These are phyloP conservation scores for Hypomyces rosellus DNA, from an alignment of 2,329 filamentous ascomycete species.

Conservation along the genomic window DNA sequence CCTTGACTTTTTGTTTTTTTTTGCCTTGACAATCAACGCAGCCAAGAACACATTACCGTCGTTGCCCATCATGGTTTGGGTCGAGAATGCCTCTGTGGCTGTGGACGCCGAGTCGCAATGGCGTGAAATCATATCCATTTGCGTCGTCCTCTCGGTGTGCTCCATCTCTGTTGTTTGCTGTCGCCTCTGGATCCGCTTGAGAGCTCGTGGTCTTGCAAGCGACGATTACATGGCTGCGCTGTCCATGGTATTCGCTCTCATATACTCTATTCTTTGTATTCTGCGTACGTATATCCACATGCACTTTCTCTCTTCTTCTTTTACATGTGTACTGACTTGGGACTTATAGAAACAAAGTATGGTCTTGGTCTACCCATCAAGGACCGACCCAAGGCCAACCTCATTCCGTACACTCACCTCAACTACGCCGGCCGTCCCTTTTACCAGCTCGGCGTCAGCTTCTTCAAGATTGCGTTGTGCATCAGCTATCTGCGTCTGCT, in stretches of 20 bases:
- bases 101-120: slow-evolving; percentile 43
- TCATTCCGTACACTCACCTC: slow-evolving; percentile 40
- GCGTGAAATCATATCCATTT: slow-evolving; percentile 42
- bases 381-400: slow-evolving; percentile 36
- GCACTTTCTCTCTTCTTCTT: background rate
- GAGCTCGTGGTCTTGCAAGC: slow-evolving; percentile 36
- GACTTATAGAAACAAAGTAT: slow-evolving; percentile 42
- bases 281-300: slow-evolving; percentile 31
- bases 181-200: slow-evolving; percentile 37
- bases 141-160: slow-evolving; percentile 36
- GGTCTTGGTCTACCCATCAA: slow-evolving; percentile 43
- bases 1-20: background rate
- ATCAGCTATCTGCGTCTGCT: slow-evolving; percentile 48
- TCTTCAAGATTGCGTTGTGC: slow-evolving; percentile 49
- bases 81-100: slow-evolving; percentile 41
- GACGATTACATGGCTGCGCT: slow-evolving; percentile 41
- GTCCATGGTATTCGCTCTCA: slow-evolving; percentile 39
- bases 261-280: slow-evolving; percentile 46
- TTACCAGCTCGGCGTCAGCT: slow-evolving; percentile 49
- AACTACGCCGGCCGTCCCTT: slow-evolving; percentile 49
- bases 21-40: background rate
- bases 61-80: slow-evolving; percentile 39
- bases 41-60: background rate
- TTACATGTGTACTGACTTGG: background rate
- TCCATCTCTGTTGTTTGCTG: slow-evolving; percentile 35